phyloP scores from a whole-genome alignment of 202 grass and related monocot species.

The Cymbopogon flexuosus region DNA sequence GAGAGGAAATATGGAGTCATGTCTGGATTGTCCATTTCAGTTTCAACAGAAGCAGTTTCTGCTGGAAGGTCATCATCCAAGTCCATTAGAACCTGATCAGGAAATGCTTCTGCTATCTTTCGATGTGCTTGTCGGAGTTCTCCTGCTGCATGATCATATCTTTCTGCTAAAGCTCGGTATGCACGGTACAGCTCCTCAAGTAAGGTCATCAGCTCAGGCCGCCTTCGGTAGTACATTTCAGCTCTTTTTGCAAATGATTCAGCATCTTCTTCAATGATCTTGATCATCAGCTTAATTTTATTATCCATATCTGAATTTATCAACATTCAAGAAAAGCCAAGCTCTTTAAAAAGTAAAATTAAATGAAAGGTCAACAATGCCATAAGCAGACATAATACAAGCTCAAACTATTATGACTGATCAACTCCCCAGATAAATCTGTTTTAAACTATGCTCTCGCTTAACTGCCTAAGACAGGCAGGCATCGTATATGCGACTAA shows the following conservation, averaged over 20 bases:
- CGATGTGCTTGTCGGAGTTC: slow-evolving; percentile 75
- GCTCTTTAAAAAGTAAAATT: slow-evolving; percentile 5
- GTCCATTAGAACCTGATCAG: slow-evolving; percentile 63
- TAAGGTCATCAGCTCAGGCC: slow-evolving; percentile 75
- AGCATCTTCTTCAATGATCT: slow-evolving; percentile 89
- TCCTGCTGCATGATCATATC: slow-evolving; percentile 72
- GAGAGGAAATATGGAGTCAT: slow-evolving; percentile 36
- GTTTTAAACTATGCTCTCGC: slow-evolving; percentile 1
- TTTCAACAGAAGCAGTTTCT: slow-evolving; percentile 43
- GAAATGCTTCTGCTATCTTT: slow-evolving; percentile 85
- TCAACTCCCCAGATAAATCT: neutral
- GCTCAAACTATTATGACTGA: neutral
- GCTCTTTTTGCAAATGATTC: slow-evolving; percentile 95
- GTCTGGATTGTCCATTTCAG: slow-evolving; percentile 48
- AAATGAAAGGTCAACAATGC: slow-evolving; percentile 1
- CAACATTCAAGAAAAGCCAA: slow-evolving; percentile 30
- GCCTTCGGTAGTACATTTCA: slow-evolving; percentile 95
- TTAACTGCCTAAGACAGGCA: slow-evolving; percentile 3
- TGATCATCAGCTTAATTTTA: slow-evolving; percentile 88
- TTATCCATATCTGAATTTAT: slow-evolving; percentile 81
- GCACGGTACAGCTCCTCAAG: slow-evolving; percentile 90
- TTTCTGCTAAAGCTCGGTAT: slow-evolving; percentile 82
- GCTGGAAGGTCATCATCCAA: slow-evolving; percentile 66
- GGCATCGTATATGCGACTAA: neutral
- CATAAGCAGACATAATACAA: neutral